Evolutionary conservation across 495 filamentous ascomycete species (phyloP).

Genomic region (Durotheca rogersii): DNA sequence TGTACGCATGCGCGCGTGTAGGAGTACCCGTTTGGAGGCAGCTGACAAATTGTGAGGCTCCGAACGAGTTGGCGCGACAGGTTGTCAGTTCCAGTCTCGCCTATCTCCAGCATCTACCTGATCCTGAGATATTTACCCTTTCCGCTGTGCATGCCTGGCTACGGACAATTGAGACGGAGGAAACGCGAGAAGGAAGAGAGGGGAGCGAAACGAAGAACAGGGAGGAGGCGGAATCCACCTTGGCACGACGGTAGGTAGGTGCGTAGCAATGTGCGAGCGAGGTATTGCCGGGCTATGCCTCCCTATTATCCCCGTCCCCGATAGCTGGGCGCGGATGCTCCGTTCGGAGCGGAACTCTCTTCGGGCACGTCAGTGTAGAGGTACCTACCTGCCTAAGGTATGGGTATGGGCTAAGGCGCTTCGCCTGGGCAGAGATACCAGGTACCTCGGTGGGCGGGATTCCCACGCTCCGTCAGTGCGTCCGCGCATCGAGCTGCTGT

Average conservation of each 20-base stretch:
- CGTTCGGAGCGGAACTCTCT: conserved; percentile 26
- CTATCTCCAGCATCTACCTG: no score
- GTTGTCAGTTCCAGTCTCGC: no score
- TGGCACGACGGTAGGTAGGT: no score
- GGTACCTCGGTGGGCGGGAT: not conserved
- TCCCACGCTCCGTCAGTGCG: no score
- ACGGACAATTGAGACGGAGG: not conserved
- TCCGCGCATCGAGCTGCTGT: no score
- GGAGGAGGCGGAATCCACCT: conserved; percentile 4
- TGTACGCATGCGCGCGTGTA: no score
- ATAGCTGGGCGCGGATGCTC: conserved; percentile 25
- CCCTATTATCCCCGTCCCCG: conserved; percentile 14
- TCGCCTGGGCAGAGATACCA: not conserved
- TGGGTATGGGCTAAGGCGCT: no score
- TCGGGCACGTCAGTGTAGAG: conserved; percentile 26
- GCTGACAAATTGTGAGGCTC: not conserved
- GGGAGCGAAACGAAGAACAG: conserved; percentile 5
- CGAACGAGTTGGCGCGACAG: not conserved
- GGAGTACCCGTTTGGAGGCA: not conserved
- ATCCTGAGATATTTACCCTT: no score
- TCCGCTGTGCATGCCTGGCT: no score
- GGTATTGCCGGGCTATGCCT: no score
- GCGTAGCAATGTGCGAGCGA: no score
- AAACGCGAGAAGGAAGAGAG: not conserved
- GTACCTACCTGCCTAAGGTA: no score